phyloP scores from a whole-genome alignment of 2,329 filamentous ascomycete species.

The Pestalotiopsis sp. region DNA sequence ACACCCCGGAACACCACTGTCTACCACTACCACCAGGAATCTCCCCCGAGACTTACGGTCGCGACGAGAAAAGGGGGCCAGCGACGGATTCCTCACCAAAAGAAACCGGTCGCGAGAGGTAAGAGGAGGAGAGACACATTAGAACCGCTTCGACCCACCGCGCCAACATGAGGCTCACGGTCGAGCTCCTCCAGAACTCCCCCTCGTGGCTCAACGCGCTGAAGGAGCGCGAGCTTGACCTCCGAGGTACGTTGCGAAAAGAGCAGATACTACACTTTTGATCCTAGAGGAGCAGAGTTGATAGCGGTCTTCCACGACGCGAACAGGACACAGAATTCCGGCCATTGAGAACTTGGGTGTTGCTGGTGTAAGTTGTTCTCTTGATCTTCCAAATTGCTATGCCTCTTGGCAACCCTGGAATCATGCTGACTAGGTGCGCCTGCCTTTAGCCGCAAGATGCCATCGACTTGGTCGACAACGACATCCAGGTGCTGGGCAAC shows the following conservation, averaged over 20 bases:
- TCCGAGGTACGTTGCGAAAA: slow-evolving; percentile 96
- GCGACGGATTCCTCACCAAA: background rate
- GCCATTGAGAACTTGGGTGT: slow-evolving; percentile 97
- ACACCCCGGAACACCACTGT: background rate
- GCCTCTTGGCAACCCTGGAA: background rate
- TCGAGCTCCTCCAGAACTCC: slow-evolving; percentile 90
- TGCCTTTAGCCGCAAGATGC: slow-evolving; percentile 79
- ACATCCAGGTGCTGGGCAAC: slow-evolving; percentile 86
- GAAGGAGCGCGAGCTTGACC: slow-evolving; percentile 98
- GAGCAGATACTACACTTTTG: slow-evolving; percentile 89
- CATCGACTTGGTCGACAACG: slow-evolving; percentile 98
- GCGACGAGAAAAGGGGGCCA: background rate
- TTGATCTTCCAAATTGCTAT: slow-evolving; percentile 12
- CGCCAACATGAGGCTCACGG: slow-evolving; percentile 83
- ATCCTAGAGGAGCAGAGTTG: slow-evolving; percentile 71
- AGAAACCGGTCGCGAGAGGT: background rate
- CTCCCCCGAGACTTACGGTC: background rate
- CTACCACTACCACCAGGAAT: background rate
- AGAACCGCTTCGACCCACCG: background rate
- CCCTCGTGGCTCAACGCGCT: slow-evolving; percentile 98
- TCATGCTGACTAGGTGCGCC: background rate
- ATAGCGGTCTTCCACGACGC: slow-evolving; percentile 65
- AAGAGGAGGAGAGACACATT: slow-evolving; percentile 1
- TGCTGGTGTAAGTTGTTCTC: slow-evolving; percentile 70
- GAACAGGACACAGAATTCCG: slow-evolving; percentile 95